A percentile compares a stretch with the other conserved stretches of the same genome.
These are phyloP conservation scores for Sphagnum magellanicum DNA, from an alignment of 228 moss, liverwort and hornwort species.

Conservation along the genomic window DNA sequence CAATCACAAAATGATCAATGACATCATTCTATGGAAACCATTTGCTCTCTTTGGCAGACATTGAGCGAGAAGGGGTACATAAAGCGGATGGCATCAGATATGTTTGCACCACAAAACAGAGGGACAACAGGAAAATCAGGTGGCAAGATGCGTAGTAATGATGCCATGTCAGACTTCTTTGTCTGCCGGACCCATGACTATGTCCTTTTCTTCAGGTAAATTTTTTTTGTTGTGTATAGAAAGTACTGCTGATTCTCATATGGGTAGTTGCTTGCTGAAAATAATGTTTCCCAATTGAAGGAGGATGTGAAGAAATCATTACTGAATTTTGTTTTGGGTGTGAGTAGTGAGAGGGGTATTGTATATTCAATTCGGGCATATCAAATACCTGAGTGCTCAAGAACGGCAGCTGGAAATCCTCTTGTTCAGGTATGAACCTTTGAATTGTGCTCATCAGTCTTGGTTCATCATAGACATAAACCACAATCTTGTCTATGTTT, in stretches of 20 bases:
- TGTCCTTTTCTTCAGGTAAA: conserved; percentile 84
- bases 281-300: too few species aligned
- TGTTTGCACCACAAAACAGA: conserved; percentile 86
- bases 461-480: not conserved
- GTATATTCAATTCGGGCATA: conserved; percentile 96
- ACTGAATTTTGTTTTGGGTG: conserved; percentile 10
- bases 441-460: not conserved
- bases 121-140: conserved; percentile 94
- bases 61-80: conserved; percentile 95
- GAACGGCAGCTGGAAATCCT: conserved; percentile 88
- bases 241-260: too few species aligned
- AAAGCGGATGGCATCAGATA: conserved; percentile 96
- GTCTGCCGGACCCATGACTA: conserved; percentile 89
- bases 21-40: too few species aligned
- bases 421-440: conserved; percentile 61
- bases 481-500: too few species aligned
- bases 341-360: conserved; percentile 85
- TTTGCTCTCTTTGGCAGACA: conserved; percentile 33
- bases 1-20: too few species aligned
- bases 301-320: too few species aligned
- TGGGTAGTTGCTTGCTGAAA: too few species aligned
- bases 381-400: conserved; percentile 96
- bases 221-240: not conserved
- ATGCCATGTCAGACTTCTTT: conserved; percentile 90
- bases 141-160: conserved; percentile 85